phyloP scores from a whole-genome alignment of 192 early-diverging fungal species.

The Podila epigama region DNA sequence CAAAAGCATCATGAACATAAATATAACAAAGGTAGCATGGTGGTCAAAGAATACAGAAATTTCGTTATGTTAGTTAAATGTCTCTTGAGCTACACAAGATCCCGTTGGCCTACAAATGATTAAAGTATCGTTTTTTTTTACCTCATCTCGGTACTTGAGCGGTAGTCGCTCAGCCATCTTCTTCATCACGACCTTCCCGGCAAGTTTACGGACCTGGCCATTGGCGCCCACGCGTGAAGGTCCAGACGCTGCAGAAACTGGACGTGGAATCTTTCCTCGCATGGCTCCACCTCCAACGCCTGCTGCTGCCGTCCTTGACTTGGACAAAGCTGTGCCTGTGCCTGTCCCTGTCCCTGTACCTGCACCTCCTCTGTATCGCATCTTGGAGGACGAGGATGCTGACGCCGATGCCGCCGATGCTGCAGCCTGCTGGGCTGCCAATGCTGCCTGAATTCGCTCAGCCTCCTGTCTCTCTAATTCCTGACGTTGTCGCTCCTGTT shows the following conservation, averaged over 20 bases:
- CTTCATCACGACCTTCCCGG: conserved; percentile 36
- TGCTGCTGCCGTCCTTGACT: not conserved
- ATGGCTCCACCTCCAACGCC: conserved; percentile 14
- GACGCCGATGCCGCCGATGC: not conserved
- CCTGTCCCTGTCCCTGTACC: no score
- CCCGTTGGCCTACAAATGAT: not conserved
- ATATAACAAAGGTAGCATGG: not conserved
- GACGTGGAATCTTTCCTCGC: not conserved
- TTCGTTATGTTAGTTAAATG: not conserved
- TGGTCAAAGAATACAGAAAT: not conserved
- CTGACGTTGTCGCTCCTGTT: conserved; percentile 20
- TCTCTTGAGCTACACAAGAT: not conserved
- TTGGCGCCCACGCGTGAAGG: conserved; percentile 30
- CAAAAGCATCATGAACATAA: not conserved
- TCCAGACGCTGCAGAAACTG: not conserved
- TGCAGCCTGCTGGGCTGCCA: conserved; percentile 2
- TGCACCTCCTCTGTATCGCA: no score
- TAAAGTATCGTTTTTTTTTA: not conserved
- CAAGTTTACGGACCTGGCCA: conserved; percentile 33
- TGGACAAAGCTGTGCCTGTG: not conserved
- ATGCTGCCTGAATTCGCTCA: conserved; percentile 15
- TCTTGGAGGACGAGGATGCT: not conserved
- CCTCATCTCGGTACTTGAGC: conserved; percentile 35
- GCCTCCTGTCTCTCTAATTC: conserved; percentile 29
- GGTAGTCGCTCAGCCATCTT: conserved; percentile 35